Evolutionary conservation across 768 basidiomycete species (phyloP).

Genomic region (Suillus spraguei): DNA sequence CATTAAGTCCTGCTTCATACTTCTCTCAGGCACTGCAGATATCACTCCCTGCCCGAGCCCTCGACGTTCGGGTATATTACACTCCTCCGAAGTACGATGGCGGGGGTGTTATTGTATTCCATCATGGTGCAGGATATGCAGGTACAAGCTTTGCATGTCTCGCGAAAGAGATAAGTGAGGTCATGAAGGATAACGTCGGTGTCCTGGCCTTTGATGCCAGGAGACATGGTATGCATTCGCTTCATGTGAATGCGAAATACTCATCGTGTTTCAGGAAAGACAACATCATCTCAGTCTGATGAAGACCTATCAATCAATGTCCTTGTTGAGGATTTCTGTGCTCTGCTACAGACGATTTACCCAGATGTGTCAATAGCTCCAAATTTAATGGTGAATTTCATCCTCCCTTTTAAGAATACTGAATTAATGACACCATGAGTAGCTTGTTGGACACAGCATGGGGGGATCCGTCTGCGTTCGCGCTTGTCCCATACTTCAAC

Average conservation of each 20-base stretch:
- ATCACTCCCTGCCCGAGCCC: constrained; percentile 55
- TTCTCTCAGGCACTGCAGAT: constrained; percentile 85
- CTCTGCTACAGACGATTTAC: constrained; percentile 68
- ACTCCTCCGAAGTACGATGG: constrained; percentile 56
- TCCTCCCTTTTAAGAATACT: constrained; percentile 1
- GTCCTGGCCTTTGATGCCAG: constrained; percentile 82
- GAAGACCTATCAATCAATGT: constrained; percentile 64
- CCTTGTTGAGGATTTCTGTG: constrained; percentile 74
- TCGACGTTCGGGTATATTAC: constrained; percentile 83
- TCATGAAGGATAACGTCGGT: constrained; percentile 73
- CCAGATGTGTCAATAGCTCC: constrained; percentile 66
- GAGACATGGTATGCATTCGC: constrained; percentile 71
- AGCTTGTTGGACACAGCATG: constrained; percentile 96
- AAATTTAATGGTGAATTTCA: constrained; percentile 64
- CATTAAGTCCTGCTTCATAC: constrained; percentile 76
- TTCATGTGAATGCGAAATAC: background rate
- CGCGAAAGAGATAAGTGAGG: constrained; percentile 71
- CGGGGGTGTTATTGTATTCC: constrained; percentile 81
- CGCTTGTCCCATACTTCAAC: constrained; percentile 66
- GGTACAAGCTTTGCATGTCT: constrained; percentile 89
- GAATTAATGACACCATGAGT: background rate
- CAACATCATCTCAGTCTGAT: constrained; percentile 25
- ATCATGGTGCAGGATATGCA: constrained; percentile 94
- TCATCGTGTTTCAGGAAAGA: constrained; percentile 25
- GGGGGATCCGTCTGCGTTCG: constrained; percentile 89